Evolutionary conservation across 306 rosid species (phyloP), one percentile per base, ranked within the genome.

Genomic region (Corylus heterophylla): DNA sequence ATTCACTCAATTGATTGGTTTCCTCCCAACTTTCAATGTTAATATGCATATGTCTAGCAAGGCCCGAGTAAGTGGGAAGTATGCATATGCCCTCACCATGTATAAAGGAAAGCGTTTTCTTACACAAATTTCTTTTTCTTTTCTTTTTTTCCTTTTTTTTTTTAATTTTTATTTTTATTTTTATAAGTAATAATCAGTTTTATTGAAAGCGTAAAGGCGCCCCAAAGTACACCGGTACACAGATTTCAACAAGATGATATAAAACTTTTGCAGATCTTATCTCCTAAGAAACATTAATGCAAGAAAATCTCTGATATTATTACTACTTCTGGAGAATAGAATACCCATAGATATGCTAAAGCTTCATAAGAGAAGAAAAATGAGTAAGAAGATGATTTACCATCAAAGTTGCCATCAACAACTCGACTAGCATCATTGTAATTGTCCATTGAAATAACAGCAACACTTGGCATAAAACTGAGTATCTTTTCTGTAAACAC

Each of bases 381-480:
- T 54, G 51, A 51, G 79, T 39, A 48, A 76, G 56, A 78, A 74
- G 76, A 77, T 45, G 12, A 73, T 25, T 89, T 93, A 96, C 99
- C 99, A 75, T 96, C 99, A 73, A 88, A 93, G 83, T 96, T 96
- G 50, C 99, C 98, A 83, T 96, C 99, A 75, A 96, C 98, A 81
- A 96, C 89, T 78, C 99, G 96, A 85, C 99, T 96, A 45, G 98
- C 73, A 78, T 96, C 99, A 55, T 96, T 96, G 83, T 96, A 96
- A 80, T 93, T 92, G 78, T 96, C 99, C 98, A 96, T 93, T 61
- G 98, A 96, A 78, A 96, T 96, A 85, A 96, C 97, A n/a, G 94
- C 98, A 88, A 96, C 86, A 50, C 94, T 89, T 29, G 99, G 99
- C 97, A 93, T 90, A 86, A 96, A 96, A 66, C 78, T 90, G 70